phyloP scores from a whole-genome alignment of 768 basidiomycete species.

The Trametes cubensis region DNA sequence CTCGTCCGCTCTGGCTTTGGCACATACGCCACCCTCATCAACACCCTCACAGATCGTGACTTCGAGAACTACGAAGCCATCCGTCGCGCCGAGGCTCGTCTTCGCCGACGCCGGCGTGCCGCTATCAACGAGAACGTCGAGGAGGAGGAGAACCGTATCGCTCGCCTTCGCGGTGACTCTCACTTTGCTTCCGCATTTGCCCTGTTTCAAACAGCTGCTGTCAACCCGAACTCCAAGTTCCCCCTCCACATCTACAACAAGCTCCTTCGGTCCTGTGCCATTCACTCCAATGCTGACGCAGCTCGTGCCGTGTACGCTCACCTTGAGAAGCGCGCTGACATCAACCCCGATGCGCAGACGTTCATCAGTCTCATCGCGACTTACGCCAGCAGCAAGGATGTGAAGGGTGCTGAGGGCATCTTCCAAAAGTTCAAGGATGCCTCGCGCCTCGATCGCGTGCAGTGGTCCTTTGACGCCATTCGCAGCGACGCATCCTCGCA shows the following conservation, averaged over 20 bases:
- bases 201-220: conserved; percentile 65
- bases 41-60: conserved; percentile 69
- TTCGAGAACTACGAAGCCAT: conserved; percentile 59
- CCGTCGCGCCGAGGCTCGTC: conserved; percentile 41
- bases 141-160: conserved; percentile 41
- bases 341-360: conserved; percentile 37
- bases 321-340: conserved; percentile 48
- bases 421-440: conserved; percentile 62
- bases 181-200: conserved; percentile 73
- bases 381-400: conserved; percentile 55
- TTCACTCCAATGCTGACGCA: conserved; percentile 56
- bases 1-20: conserved; percentile 29
- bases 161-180: conserved; percentile 57
- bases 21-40: conserved; percentile 69
- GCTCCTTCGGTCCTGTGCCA: conserved; percentile 65
- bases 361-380: conserved; percentile 62
- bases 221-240: conserved; percentile 40
- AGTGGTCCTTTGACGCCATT: conserved; percentile 30
- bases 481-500: conserved; percentile 17
- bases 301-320: conserved; percentile 70
- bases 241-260: conserved; percentile 46
- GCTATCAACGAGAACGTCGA: conserved; percentile 5
- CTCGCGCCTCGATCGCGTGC: conserved; percentile 42
- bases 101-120: conserved; percentile 18
- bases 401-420: conserved; percentile 55